Percentiles rank a stretch among this genome's conserved stretches.
Conservation (phyloP, 129 eudicot genomes). For the Arctium minus region DNA sequence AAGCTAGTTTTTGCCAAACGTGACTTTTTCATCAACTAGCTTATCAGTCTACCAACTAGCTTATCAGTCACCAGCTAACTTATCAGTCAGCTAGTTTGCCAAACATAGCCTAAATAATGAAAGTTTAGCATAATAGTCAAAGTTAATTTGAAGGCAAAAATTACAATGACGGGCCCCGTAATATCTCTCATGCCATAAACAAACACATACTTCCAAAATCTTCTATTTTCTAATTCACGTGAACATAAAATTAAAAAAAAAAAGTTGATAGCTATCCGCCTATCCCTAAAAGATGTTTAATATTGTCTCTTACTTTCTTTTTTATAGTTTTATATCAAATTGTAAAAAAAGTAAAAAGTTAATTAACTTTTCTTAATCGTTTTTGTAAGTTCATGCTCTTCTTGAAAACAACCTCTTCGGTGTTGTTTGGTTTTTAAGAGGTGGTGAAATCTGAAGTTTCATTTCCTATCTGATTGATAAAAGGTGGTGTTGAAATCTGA, state of each 20-base stretch:
- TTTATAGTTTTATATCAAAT: no score
- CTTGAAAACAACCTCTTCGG: background rate
- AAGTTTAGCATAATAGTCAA: background rate
- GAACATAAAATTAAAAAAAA: background rate
- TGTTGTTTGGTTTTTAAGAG: no score
- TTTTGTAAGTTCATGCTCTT: no score
- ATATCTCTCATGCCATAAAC: constrained; percentile 5
- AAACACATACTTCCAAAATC: constrained; percentile 5
- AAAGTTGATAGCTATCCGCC: background rate
- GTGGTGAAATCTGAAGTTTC: no score
- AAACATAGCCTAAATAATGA: background rate
- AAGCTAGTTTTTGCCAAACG: no score
- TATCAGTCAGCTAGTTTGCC: no score
- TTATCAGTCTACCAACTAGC: no score
- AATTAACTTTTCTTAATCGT: background rate
- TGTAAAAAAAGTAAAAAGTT: background rate
- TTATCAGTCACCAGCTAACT: no score
- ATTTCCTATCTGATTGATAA: no score
- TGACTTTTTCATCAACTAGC: no score
- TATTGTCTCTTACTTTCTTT: background rate
- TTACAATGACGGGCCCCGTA: background rate
- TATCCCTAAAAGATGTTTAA: background rate
- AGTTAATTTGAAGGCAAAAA: background rate
- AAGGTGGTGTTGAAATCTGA: no score
- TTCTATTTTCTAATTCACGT: background rate